phyloP scores from a whole-genome alignment of 805 yeast genomes.

The Candida vartiovaarae region DNA sequence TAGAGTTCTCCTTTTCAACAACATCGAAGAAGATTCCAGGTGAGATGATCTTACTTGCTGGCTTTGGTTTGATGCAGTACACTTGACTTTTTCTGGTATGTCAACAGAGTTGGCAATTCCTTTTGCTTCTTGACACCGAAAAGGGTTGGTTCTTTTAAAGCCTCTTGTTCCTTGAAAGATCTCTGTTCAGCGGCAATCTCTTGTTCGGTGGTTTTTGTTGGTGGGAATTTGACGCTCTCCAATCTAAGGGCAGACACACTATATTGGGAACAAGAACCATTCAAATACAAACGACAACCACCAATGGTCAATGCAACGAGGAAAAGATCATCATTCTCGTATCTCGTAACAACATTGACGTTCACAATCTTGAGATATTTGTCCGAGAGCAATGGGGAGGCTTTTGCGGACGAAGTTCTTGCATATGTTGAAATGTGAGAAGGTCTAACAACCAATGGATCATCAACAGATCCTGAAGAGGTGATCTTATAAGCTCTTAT shows the following conservation, averaged over 20 bases:
- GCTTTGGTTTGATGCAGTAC: slow-evolving; percentile 50
- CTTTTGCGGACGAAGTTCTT: slow-evolving; percentile 37
- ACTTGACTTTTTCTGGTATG: slow-evolving; percentile 49
- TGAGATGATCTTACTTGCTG: slow-evolving; percentile 55
- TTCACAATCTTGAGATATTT: slow-evolving; percentile 55
- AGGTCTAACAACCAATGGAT: slow-evolving; percentile 32
- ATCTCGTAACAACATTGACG: slow-evolving; percentile 50
- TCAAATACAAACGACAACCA: slow-evolving; percentile 70
- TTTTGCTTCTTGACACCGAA: slow-evolving; percentile 12
- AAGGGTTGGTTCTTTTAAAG: slow-evolving; percentile 21
- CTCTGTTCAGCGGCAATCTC: slow-evolving; percentile 18
- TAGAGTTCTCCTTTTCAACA: slow-evolving; percentile 25
- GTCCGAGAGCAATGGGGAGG: slow-evolving; percentile 48
- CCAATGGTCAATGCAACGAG: slow-evolving; percentile 73
- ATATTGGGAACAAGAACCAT: slow-evolving; percentile 31
- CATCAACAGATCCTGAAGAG: slow-evolving; percentile 33
- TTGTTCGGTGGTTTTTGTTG: slow-evolving; percentile 38
- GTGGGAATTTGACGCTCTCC: slow-evolving; percentile 58
- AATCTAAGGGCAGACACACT: slow-evolving; percentile 34
- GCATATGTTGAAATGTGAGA: slow-evolving; percentile 31
- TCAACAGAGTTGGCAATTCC: slow-evolving; percentile 29
- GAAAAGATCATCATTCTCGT: slow-evolving; percentile 63
- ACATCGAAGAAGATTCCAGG: slow-evolving; percentile 86
- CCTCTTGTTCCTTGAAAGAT: slow-evolving; percentile 24
- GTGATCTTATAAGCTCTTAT: slow-evolving; percentile 69